Conservation (phyloP, 2,329 filamentous ascomycete species). For the Fusarium multiceps region DNA sequence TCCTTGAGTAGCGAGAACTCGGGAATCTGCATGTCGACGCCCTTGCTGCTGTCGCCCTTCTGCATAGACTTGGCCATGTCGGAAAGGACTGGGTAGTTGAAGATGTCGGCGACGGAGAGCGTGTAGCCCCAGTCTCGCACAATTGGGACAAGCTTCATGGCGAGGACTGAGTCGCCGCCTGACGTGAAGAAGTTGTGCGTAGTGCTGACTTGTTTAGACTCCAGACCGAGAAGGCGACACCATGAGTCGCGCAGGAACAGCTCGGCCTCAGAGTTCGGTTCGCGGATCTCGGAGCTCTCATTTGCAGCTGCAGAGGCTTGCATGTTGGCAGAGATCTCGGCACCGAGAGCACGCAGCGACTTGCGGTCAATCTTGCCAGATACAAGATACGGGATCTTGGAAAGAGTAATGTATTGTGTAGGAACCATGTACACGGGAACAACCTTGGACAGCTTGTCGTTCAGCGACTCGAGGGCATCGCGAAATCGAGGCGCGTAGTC, state of each 20-base stretch:
- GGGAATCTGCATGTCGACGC: conserved; percentile 40
- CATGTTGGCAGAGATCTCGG: conserved; percentile 33
- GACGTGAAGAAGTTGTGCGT: conserved; percentile 60
- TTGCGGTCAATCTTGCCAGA: conserved; percentile 45
- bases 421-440: conserved; percentile 43
- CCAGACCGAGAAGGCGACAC: conserved; percentile 51
- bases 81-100: conserved; percentile 56
- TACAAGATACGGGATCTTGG: conserved; percentile 41
- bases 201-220: conserved; percentile 49
- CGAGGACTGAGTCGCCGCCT: conserved; percentile 62
- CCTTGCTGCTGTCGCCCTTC: conserved; percentile 40
- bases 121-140: conserved; percentile 54
- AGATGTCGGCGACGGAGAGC: conserved; percentile 59
- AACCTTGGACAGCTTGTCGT: conserved; percentile 38
- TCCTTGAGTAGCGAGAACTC: conserved; percentile 55
- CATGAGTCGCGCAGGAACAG: conserved; percentile 51
- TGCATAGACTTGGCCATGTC: conserved; percentile 55
- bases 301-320: conserved; percentile 26
- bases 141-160: conserved; percentile 61
- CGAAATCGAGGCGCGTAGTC: conserved; percentile 37
- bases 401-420: conserved; percentile 37
- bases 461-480: conserved; percentile 30
- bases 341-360: conserved; percentile 35
- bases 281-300: conserved; percentile 10
- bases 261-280: conserved; percentile 36